A percentile compares a stretch with the other conserved stretches of the same genome.
Evolutionary conservation across 2,329 filamentous ascomycete species (phyloP).

Genomic region (Aureobasidium sp.): DNA sequence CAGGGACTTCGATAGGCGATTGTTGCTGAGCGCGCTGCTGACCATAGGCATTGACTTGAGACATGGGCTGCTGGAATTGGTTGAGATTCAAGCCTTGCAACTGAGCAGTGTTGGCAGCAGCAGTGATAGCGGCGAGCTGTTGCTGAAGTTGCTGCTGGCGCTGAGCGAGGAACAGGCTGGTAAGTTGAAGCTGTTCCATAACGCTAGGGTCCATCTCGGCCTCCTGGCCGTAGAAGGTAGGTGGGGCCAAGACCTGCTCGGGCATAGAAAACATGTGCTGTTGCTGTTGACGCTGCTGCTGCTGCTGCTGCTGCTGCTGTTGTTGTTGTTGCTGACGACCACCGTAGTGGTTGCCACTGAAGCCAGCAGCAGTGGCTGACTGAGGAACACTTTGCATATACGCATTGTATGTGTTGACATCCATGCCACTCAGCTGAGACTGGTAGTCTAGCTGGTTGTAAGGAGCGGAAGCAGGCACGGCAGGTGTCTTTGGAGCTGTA

Average conservation of each 20-base stretch:
- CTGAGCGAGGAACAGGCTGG: constrained; percentile 85
- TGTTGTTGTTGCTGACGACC: constrained; percentile 38
- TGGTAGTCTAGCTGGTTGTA: constrained; percentile 50
- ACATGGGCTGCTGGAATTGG: constrained; percentile 34
- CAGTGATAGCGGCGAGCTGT: constrained; percentile 77
- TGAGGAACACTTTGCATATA: constrained; percentile 47
- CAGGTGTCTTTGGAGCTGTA: constrained; percentile 83
- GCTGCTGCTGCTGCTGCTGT: constrained; percentile 28
- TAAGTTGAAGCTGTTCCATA: constrained; percentile 83
- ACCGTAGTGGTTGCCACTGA: constrained; percentile 38
- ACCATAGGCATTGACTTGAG: constrained; percentile 52
- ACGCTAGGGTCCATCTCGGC: constrained; percentile 76
- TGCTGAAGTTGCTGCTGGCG: constrained; percentile 94
- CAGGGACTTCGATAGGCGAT: constrained; percentile 57
- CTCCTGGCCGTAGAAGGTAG: constrained; percentile 64
- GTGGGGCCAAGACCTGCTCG: constrained; percentile 85
- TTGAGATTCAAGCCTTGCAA: constrained; percentile 70
- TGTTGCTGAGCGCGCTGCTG: constrained; percentile 58
- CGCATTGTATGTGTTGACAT: constrained; percentile 35
- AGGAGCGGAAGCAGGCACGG: constrained; percentile 59
- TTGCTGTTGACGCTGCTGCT: constrained; percentile 37
- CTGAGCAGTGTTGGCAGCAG: constrained; percentile 62
- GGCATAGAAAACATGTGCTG: constrained; percentile 60
- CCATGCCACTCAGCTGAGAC: constrained; percentile 39
- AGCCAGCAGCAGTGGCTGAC: constrained; percentile 50